phyloP scores from a whole-genome alignment of 345 rosid species.

The Corchorus olitorius region DNA sequence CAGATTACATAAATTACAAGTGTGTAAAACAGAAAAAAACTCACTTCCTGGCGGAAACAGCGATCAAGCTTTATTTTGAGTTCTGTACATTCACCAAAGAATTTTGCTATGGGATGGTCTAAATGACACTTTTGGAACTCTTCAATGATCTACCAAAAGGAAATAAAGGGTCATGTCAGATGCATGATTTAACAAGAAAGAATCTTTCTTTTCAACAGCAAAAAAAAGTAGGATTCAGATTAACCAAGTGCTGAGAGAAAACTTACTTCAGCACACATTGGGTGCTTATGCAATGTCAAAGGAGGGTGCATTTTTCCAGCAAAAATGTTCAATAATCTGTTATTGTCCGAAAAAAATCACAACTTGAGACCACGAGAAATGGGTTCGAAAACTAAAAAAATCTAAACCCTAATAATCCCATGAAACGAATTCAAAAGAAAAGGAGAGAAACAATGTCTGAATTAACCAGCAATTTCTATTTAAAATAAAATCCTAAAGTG shows the following conservation, averaged over 20 bases:
- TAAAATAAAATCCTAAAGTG: too few species aligned
- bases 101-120: conserved; percentile 81
- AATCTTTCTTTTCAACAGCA: background rate
- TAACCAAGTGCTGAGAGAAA: background rate
- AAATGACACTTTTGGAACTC: conserved; percentile 84
- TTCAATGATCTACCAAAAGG: conserved; percentile 67
- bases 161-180: background rate
- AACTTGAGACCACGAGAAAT: background rate
- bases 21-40: conserved; percentile 2
- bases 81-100: conserved; percentile 86
- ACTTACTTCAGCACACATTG: conserved; percentile 90
- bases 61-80: conserved; percentile 82
- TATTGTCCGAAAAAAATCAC: background rate
- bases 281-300: conserved; percentile 83
- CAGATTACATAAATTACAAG: background rate
- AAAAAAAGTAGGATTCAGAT: too few species aligned
- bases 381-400: background rate
- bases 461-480: too few species aligned
- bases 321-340: background rate
- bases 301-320: conserved; percentile 83
- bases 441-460: too few species aligned
- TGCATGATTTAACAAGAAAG: background rate
- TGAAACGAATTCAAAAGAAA: too few species aligned
- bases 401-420: background rate
- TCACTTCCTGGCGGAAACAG: conserved; percentile 84